Conservation (phyloP, 306 rosid genomes). For the Trifolium subterraneum region DNA sequence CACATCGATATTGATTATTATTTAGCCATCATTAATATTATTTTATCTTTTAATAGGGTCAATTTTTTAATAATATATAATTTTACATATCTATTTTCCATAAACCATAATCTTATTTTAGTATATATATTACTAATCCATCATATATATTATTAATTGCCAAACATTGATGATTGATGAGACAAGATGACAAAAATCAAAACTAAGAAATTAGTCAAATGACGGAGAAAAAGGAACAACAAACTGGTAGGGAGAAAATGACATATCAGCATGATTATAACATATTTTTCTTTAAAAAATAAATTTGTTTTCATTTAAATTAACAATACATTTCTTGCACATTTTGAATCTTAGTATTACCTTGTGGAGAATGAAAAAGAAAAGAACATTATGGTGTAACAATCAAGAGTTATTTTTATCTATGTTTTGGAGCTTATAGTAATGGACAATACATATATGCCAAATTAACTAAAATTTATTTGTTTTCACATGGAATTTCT, state of each 20-base stretch:
- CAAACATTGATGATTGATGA: not conserved
- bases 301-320: not conserved
- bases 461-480: not conserved
- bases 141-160: no score
- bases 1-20: not conserved
- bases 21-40: not conserved
- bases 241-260: not conserved
- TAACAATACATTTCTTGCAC: not conserved
- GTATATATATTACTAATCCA: no score
- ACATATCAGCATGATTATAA: not conserved
- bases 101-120: no score
- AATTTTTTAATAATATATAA: no score
- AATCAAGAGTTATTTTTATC: not conserved
- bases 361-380: not conserved
- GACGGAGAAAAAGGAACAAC: not conserved
- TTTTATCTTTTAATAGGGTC: no score
- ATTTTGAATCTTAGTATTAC: not conserved
- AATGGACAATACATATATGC: conserved; percentile 3
- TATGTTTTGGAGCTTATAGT: not conserved
- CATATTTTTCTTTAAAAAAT: not conserved
- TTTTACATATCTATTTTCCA: no score
- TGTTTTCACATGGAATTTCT: conserved; percentile 4
- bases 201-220: not conserved
- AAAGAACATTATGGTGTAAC: not conserved
- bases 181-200: not conserved